These are phyloP conservation scores for Psidium guajava DNA, from an alignment of 345 rosid genomes.

Conservation along the genomic window DNA sequence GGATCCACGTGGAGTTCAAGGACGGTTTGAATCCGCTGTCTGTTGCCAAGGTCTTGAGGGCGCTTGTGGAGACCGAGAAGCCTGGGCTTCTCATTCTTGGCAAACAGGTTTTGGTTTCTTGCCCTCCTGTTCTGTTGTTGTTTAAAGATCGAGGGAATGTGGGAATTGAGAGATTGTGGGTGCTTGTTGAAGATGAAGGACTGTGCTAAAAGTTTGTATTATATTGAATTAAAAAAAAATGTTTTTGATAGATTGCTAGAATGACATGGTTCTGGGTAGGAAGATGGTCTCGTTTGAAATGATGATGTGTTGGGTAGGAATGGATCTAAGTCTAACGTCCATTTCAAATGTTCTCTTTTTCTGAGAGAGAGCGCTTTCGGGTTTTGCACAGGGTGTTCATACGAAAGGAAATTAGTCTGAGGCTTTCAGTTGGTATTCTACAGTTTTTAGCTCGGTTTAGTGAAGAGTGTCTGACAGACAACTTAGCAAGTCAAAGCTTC, in stretches of 20 bases:
- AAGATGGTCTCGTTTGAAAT: background rate
- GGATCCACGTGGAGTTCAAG: slow-evolving; percentile 55
- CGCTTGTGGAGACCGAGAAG: slow-evolving; percentile 61
- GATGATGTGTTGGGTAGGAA: background rate
- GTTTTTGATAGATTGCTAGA: background rate
- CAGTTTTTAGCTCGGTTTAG: background rate
- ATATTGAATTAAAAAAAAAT: background rate
- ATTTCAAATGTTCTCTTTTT: background rate
- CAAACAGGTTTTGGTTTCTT: slow-evolving; percentile 43
- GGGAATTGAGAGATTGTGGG: background rate
- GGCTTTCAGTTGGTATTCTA: background rate
- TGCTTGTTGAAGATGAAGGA: background rate
- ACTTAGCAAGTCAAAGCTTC: background rate
- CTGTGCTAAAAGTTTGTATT: background rate
- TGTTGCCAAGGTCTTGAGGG: slow-evolving; percentile 73
- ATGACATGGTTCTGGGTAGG: background rate
- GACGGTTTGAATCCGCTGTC: slow-evolving; percentile 44
- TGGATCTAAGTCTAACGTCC: background rate
- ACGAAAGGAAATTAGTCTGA: background rate
- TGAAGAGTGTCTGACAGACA: background rate
- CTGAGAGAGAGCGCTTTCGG: background rate
- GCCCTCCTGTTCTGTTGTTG: background rate
- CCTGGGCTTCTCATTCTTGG: slow-evolving; percentile 78
- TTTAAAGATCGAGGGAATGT: background rate
- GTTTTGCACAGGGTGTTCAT: background rate